A percentile compares a stretch with the other conserved stretches of the same genome.
These are phyloP conservation scores for Termitomyces sp. DNA, from an alignment of 768 basidiomycete genomes.

Conservation along the genomic window DNA sequence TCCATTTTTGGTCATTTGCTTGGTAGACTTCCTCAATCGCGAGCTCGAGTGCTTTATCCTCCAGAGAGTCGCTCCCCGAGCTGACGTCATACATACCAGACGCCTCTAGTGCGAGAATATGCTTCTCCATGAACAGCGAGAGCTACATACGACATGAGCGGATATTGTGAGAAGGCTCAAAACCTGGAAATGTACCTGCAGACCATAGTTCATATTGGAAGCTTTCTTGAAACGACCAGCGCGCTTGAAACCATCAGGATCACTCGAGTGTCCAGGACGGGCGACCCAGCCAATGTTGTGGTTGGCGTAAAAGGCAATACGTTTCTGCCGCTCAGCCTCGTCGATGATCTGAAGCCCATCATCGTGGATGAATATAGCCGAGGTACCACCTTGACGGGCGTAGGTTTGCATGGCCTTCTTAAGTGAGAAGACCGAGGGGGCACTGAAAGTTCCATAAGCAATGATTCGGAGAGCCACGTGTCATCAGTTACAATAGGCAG, in stretches of 20 bases:
- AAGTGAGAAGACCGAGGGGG: constrained; percentile 71
- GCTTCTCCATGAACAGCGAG: constrained; percentile 59
- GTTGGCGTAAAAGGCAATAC: constrained; percentile 71
- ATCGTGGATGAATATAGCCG: constrained; percentile 77
- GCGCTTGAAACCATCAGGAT: constrained; percentile 67
- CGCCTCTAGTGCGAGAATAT: constrained; percentile 43
- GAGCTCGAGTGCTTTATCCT: constrained; percentile 68
- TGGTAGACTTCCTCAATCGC: constrained; percentile 73
- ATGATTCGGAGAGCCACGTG: constrained; percentile 7
- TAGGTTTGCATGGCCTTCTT: constrained; percentile 92
- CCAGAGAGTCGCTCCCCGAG: constrained; percentile 45
- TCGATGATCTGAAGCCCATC: constrained; percentile 74
- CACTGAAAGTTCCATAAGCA: constrained; percentile 31
- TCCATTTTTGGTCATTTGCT: constrained; percentile 55
- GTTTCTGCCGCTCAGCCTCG: constrained; percentile 58
- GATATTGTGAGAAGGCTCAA: not conserved
- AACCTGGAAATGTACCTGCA: constrained; percentile 27
- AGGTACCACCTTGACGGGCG: constrained; percentile 84
- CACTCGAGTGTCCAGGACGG: constrained; percentile 64
- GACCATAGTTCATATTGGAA: constrained; percentile 84
- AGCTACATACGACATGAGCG: constrained; percentile 35
- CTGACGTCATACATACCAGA: constrained; percentile 30
- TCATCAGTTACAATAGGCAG: not conserved
- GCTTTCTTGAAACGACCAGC: constrained; percentile 92
- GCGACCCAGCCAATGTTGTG: constrained; percentile 84